Evolutionary conservation across 805 yeast species (phyloP).

Genomic region (Tetrapisispora phaffii): DNA sequence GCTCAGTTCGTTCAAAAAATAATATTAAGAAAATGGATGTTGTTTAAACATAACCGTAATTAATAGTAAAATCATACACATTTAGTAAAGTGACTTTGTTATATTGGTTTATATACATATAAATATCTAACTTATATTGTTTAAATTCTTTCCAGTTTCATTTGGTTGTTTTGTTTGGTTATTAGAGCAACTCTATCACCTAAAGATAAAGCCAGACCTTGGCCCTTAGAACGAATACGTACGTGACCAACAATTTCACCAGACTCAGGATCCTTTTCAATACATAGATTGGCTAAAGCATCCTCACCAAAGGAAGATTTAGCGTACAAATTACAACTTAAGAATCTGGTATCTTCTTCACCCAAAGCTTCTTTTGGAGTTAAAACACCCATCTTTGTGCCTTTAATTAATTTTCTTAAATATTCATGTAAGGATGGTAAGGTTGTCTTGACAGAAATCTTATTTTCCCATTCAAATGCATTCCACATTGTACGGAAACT

Average conservation of each 20-base stretch:
- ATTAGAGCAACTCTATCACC: constrained; percentile 90
- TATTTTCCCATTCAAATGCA: constrained; percentile 99
- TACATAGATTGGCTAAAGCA: constrained; percentile 89
- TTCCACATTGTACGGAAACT: constrained; percentile 97
- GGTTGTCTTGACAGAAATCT: constrained; percentile 74
- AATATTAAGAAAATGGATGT: too few relatives aligned
- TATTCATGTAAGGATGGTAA: constrained; percentile 62
- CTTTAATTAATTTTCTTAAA: constrained; percentile 55
- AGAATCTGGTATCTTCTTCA: constrained; percentile 65
- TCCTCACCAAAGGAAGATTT: constrained; percentile 94
- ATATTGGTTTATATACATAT: too few relatives aligned
- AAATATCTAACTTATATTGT: not conserved
- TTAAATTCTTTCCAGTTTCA: constrained; percentile 13
- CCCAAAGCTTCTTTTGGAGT: constrained; percentile 89
- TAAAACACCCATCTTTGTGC: constrained; percentile 88
- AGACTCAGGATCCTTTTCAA: constrained; percentile 59
- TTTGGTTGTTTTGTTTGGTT: constrained; percentile 46
- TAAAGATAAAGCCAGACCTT: constrained; percentile 87
- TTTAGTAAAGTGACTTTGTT: too few relatives aligned
- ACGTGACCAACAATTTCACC: constrained; percentile 87
- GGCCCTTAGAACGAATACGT: constrained; percentile 93
- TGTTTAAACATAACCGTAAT: too few relatives aligned
- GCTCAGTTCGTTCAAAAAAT: too few relatives aligned
- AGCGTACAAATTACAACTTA: constrained; percentile 90
- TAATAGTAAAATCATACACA: too few relatives aligned